phyloP scores from a whole-genome alignment of 257 asterid species.

The Coffea canephora region DNA sequence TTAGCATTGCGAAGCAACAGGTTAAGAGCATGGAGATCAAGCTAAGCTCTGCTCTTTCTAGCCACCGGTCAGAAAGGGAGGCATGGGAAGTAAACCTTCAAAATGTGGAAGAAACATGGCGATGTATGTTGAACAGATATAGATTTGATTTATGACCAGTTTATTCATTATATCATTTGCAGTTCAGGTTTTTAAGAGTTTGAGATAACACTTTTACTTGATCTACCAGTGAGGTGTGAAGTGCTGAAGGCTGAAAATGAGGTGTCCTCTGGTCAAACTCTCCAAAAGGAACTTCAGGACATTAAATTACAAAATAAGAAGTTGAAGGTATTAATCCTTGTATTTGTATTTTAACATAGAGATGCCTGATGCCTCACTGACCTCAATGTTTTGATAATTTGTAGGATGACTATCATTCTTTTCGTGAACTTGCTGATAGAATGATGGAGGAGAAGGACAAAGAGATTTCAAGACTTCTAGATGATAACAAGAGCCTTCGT shows the following conservation, averaged over 20 bases:
- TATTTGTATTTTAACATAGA: conserved; percentile 15
- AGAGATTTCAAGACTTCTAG: conserved; percentile 77
- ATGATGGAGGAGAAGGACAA: conserved; percentile 94
- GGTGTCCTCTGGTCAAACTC: conserved; percentile 44
- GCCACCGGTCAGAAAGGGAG: conserved; percentile 77
- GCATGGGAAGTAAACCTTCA: conserved; percentile 76
- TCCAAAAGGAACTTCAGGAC: conserved; percentile 64
- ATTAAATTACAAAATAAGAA: conserved; percentile 53
- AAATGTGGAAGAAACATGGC: conserved; percentile 94
- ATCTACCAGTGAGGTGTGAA: conserved; percentile 71
- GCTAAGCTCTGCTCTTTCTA: conserved; percentile 67
- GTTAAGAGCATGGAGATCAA: conserved; percentile 63
- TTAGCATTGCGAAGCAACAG: conserved; percentile 57
- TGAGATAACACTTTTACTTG: not conserved
- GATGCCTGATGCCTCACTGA: conserved; percentile 21
- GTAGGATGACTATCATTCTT: conserved; percentile 79
- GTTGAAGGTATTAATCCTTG: conserved; percentile 56
- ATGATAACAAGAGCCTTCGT: conserved; percentile 69
- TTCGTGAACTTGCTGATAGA: conserved; percentile 97
- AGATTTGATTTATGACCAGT: conserved; percentile 8
- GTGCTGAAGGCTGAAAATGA: conserved; percentile 60
- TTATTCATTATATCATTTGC: conserved; percentile 14
- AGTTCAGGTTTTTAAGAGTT: not conserved
- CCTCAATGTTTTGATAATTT: conserved; percentile 20
- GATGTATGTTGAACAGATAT: conserved; percentile 44